These are phyloP conservation scores for Nymphaea thermarum DNA, from an alignment of 164 flowering plant genomes.

Conservation along the genomic window DNA sequence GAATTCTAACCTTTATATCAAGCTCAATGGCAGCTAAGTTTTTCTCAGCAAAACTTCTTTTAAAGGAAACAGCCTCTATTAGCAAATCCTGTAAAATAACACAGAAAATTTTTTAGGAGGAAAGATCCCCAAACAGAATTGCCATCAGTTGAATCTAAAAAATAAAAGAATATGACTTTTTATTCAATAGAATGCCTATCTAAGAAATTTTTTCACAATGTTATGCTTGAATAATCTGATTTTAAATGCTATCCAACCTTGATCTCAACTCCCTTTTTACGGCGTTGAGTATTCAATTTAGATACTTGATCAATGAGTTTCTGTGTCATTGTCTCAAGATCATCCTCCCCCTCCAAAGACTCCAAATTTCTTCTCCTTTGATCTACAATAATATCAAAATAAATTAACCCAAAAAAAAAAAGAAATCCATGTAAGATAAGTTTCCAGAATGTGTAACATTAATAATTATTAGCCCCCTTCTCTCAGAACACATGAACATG, in stretches of 20 bases:
- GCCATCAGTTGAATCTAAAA: neutral
- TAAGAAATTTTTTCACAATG: neutral
- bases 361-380: constrained; percentile 51
- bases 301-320: constrained; percentile 49
- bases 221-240: neutral
- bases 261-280: constrained; percentile 31
- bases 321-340: constrained; percentile 32
- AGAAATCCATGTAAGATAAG: constrained; percentile 13
- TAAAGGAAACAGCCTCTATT: constrained; percentile 46
- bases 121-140: neutral
- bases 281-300: constrained; percentile 36
- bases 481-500: neutral
- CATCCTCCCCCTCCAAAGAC: constrained; percentile 51
- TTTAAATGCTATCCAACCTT: constrained; percentile 38
- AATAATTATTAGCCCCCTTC: neutral
- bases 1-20: constrained; percentile 54
- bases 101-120: neutral
- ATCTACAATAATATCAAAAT: constrained; percentile 14
- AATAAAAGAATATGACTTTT: too few species aligned
- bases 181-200: too few species aligned
- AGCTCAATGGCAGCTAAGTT: constrained; percentile 57
- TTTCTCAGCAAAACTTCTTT: constrained; percentile 47
- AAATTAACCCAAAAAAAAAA: too few species aligned
- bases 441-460: neutral
- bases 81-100: constrained; percentile 42